Evolutionary conservation across 371 early-diverging fungal species (phyloP).

Genomic region (Apophysomyces trapeziformis): DNA sequence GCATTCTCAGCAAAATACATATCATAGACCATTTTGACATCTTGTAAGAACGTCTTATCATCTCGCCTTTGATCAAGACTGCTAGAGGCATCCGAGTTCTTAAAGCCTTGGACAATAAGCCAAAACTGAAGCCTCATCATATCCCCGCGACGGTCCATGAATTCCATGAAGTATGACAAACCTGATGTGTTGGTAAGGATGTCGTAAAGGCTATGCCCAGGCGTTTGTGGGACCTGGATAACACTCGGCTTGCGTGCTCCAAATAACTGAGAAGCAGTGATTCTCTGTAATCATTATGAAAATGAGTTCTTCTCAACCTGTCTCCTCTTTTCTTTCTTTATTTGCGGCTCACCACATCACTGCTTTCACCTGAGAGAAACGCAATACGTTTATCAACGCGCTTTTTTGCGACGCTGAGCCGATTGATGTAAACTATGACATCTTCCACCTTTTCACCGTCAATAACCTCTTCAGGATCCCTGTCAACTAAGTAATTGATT

Average conservation of each 20-base stretch:
- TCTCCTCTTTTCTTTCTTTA: slow-evolving; percentile 21
- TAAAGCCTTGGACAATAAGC: slow-evolving; percentile 74
- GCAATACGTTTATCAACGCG: slow-evolving; percentile 77
- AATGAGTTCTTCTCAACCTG: background rate
- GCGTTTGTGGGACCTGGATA: background rate
- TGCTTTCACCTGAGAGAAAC: slow-evolving; percentile 59
- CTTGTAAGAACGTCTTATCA: slow-evolving; percentile 55
- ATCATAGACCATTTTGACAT: slow-evolving; percentile 68
- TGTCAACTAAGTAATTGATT: slow-evolving; percentile 46
- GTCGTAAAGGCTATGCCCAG: slow-evolving; percentile 45
- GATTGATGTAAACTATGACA: slow-evolving; percentile 71
- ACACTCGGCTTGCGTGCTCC: slow-evolving; percentile 28
- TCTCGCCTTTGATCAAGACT: slow-evolving; percentile 19
- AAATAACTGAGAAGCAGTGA: slow-evolving; percentile 29
- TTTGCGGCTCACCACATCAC: slow-evolving; percentile 38
- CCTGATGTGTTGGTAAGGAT: slow-evolving; percentile 70
- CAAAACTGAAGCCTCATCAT: slow-evolving; percentile 77
- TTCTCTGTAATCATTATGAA: background rate
- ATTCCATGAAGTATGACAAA: slow-evolving; percentile 82
- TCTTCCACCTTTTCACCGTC: slow-evolving; percentile 84
- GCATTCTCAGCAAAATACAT: slow-evolving; percentile 68
- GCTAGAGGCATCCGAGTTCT: slow-evolving; percentile 32
- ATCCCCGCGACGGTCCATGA: slow-evolving; percentile 74
- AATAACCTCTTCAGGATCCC: slow-evolving; percentile 73
- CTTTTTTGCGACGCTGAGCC: slow-evolving; percentile 73